A percentile compares a stretch with the other conserved stretches of the same genome.
phyloP scores from a whole-genome alignment of 805 yeast genomes.

The Priceomyces castillae region DNA sequence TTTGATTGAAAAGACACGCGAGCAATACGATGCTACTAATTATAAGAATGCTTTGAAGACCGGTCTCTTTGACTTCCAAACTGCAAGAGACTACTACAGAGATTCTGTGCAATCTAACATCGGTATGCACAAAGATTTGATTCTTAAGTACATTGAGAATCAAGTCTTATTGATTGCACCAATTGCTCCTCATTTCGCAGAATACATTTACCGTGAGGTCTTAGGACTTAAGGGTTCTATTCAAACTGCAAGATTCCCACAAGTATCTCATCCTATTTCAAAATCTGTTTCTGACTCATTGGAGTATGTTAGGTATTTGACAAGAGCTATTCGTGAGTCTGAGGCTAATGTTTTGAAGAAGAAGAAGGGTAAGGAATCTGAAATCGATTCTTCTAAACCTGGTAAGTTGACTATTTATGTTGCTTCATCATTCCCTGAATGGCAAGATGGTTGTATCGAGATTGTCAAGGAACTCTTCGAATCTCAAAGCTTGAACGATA shows the following conservation, averaged over 20 bases:
- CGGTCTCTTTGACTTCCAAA: slow-evolving; percentile 92
- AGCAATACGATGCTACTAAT: slow-evolving; percentile 66
- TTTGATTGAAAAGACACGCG: slow-evolving; percentile 70
- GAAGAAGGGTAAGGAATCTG: slow-evolving; percentile 78
- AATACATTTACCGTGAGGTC: slow-evolving; percentile 81
- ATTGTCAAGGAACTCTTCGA: slow-evolving; percentile 77
- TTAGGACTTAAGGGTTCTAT: slow-evolving; percentile 64
- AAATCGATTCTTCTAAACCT: slow-evolving; percentile 72
- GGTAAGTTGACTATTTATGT: slow-evolving; percentile 69
- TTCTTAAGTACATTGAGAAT: slow-evolving; percentile 75
- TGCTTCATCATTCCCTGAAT: slow-evolving; percentile 73
- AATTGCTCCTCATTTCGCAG: slow-evolving; percentile 94
- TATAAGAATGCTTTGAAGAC: slow-evolving; percentile 87
- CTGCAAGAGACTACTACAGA: slow-evolving; percentile 94
- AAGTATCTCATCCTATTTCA: slow-evolving; percentile 65
- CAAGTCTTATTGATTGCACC: slow-evolving; percentile 88
- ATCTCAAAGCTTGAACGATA: slow-evolving; percentile 60
- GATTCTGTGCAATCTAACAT: slow-evolving; percentile 56
- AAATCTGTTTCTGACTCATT: slow-evolving; percentile 62
- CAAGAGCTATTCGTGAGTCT: slow-evolving; percentile 87
- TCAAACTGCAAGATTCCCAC: slow-evolving; percentile 79
- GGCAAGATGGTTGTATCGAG: slow-evolving; percentile 60
- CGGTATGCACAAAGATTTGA: slow-evolving; percentile 82
- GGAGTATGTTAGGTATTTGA: slow-evolving; percentile 71
- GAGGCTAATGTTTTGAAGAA: slow-evolving; percentile 78